Base-by-base conservation (phyloP, 129 eudicot genomes). In the Apium graveolens region DNA sequence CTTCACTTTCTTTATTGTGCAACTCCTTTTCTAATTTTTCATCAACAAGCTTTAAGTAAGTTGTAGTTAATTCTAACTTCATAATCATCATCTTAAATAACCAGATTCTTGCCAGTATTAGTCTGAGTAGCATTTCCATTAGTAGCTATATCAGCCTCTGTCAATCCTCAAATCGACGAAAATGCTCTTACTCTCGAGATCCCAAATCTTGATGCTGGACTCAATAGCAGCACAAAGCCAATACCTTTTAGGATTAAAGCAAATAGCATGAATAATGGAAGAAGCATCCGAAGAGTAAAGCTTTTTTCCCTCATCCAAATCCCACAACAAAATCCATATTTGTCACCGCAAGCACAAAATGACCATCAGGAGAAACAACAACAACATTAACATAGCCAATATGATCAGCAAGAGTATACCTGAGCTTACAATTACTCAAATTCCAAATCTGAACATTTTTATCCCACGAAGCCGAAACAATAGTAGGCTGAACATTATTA, bases 401-500 rank as follows among this genome's bases (percentile, higher is more conserved):
- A 18, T 73, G 76, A 0, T 60, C 60, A 18, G 62, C 27, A 1
- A 74, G 7, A n/a, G 39, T 74, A 9, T 60, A 74, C 60, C 62
- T 74, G 39, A 74, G 62, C 77, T 74, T 74, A 29, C 77, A 74
- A 29, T 74, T 74, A 10, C 24, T 74, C 77, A 74, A 74, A 44
- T 74, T 74, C 77, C 77, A 74, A 20, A 73, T 24, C 45, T 73
- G 42, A 4, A 73, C 76, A 0, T 53, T 73, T 17, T 73, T 73
- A 46, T 87, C 90, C 87, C 87, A 84, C 0, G 87, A 84, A 5
- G 80, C 82, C 1, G 84, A 79, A 1, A 87, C 87, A 45, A 87
- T 87, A 1, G 87, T 87, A 0, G 90, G 87, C 81, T 87, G 80
- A 21, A 77, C 10, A 0, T 79, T 82, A 45, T 84, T 87, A 0